Conservation (phyloP, 202 grass and related monocot species). For the Alloteropsis angusta region DNA sequence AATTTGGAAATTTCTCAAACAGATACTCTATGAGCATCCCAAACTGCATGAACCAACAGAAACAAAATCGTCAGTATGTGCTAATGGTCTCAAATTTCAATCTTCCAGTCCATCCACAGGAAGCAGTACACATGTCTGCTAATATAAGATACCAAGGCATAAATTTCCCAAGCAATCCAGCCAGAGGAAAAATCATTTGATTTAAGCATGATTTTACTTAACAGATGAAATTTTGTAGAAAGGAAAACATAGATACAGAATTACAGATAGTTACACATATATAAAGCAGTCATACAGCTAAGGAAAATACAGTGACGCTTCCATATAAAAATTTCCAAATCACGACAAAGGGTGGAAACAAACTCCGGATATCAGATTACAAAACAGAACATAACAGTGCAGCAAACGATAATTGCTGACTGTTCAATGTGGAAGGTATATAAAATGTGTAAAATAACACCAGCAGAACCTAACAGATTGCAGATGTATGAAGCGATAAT, state of each 20-base stretch:
- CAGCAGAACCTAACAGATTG: background rate
- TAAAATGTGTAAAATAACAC: background rate
- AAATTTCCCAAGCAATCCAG: background rate
- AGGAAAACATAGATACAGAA: background rate
- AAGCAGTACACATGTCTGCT: background rate
- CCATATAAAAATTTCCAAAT: background rate
- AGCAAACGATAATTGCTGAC: background rate
- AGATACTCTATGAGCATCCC: slow-evolving; percentile 94
- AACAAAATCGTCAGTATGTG: background rate
- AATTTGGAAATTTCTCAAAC: slow-evolving; percentile 87
- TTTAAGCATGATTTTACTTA: background rate
- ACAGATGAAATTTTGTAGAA: background rate
- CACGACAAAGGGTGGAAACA: background rate
- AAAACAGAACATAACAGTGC: background rate
- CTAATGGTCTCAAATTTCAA: background rate
- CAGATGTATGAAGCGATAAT: background rate
- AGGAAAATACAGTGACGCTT: background rate
- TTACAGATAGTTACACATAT: background rate
- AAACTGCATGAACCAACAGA: slow-evolving; percentile 54
- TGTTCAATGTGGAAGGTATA: background rate
- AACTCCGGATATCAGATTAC: background rate
- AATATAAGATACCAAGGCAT: background rate
- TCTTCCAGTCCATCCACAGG: background rate
- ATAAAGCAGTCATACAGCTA: background rate
- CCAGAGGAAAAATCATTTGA: background rate